Evolutionary conservation across 2,329 filamentous ascomycete genomes (phyloP), one percentile per base, ranked within the genome.

Genomic region (Aspergillus alliaceus): DNA sequence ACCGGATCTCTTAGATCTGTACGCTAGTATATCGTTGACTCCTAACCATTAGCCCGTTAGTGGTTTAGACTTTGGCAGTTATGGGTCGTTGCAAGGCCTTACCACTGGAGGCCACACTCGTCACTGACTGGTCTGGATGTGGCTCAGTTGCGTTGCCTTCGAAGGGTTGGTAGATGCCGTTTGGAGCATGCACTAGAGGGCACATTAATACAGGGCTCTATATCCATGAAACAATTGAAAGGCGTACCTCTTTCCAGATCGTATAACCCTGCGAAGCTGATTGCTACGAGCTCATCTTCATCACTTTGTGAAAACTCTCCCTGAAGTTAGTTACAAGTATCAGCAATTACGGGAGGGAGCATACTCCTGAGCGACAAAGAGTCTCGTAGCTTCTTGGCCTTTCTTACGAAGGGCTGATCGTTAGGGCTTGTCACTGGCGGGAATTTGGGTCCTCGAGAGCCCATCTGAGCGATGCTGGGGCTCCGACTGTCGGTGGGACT

Each of bases 251-350:
- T 58, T 57, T 71, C 69, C 29, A 71, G 39, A 37, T 71, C 67
- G 56, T 70, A 69, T 15, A 67, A 22, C 8, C 65, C 64, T 22
- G 67, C 61, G 61, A 71, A 71, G 27, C 67, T 67, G 32, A 71
- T 63, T 0, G 69, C 69, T 11, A 71, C 53, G 4, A 71, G 44
- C 53, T 71, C 69, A 46, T 69, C 67, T 50, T 71, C 69, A 24
- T 71, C 69, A 25, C 66, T 52, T 20, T 69, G 66, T 12, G 62
- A 62, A 8, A 64, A 40, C 46, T 69, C 68, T 71, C 34, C 15
- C 31, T 7, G 22, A 25, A 22, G 44, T 62, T 18, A 59, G 53
- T 54, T 42, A 27, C 27, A 22, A 42, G 18, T 2, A 8, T 24
- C 14, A 40, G 6, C 6, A 25, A 2, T 44, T 44, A 27, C 18